A percentile compares a stretch with the other conserved stretches of the same genome.
Evolutionary conservation across 2,329 filamentous ascomycete species (phyloP).

Genomic region (Fusarium lateritium): DNA sequence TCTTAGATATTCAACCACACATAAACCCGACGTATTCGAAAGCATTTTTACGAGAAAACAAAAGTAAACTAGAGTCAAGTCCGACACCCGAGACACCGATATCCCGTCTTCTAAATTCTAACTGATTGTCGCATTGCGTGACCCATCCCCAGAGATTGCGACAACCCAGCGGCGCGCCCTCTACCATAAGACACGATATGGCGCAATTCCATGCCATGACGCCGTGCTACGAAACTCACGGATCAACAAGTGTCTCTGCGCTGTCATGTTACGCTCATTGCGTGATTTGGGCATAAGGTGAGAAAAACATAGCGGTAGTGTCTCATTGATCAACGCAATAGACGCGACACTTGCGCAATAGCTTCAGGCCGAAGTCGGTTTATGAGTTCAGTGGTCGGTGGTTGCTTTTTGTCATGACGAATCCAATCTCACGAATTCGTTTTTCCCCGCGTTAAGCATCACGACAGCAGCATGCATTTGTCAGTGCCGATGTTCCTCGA

Average conservation of each 20-base stretch:
- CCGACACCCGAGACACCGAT: background rate
- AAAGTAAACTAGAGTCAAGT: background rate
- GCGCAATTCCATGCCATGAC: constrained; percentile 36
- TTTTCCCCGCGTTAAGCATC: constrained; percentile 25
- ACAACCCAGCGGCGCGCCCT: constrained; percentile 29
- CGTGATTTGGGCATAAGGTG: constrained; percentile 38
- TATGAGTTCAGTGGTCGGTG: background rate
- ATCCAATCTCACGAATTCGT: constrained; percentile 14
- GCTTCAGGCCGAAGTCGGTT: constrained; percentile 12
- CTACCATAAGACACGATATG: constrained; percentile 32
- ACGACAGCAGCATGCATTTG: constrained; percentile 24
- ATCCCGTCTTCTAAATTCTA: background rate
- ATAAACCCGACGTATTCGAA: rapidly evolving
- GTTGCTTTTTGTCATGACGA: constrained; percentile 11
- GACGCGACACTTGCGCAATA: constrained; percentile 37
- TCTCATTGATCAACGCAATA: constrained; percentile 20
- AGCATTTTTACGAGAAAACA: rapidly evolving
- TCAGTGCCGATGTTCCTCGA: constrained; percentile 10
- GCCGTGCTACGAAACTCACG: background rate
- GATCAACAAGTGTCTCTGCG: background rate
- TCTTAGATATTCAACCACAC: background rate
- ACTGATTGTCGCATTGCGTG: constrained; percentile 42
- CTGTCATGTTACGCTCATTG: constrained; percentile 30
- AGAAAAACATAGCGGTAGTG: background rate
- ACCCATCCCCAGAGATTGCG: constrained; percentile 46